Evolutionary conservation across 2,329 filamentous ascomycete genomes (phyloP).

Genomic region (Geoglossum cookeanum): DNA sequence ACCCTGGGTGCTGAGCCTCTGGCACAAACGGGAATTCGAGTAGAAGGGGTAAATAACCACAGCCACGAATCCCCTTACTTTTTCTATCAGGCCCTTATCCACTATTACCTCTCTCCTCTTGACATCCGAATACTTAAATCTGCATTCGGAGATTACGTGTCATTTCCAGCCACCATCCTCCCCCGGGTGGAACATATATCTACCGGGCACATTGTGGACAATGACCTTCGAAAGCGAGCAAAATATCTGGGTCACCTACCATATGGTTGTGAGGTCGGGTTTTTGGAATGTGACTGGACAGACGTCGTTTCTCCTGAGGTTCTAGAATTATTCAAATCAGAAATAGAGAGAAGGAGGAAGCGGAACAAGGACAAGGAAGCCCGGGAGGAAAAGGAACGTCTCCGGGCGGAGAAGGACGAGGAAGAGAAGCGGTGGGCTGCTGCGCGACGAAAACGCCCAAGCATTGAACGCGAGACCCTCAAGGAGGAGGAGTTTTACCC

Average conservation of each 20-base stretch:
- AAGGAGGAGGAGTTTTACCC: constrained; percentile 47
- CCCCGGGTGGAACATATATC: constrained; percentile 80
- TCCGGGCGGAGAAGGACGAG: constrained; percentile 65
- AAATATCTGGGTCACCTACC: constrained; percentile 80
- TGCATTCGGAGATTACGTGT: constrained; percentile 64
- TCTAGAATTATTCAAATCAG: constrained; percentile 54
- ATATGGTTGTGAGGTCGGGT: constrained; percentile 76
- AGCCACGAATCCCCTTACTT: constrained; percentile 42
- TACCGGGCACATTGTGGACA: constrained; percentile 72
- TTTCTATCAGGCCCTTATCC: constrained; percentile 74
- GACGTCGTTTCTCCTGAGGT: constrained; percentile 63
- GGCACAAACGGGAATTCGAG: constrained; percentile 8
- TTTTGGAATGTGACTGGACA: constrained; percentile 88
- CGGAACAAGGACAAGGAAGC: constrained; percentile 65
- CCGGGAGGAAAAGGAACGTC: constrained; percentile 68
- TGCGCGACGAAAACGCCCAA: constrained; percentile 39
- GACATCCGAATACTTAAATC: constrained; percentile 86
- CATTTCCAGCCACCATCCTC: constrained; percentile 69
- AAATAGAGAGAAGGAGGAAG: constrained; percentile 59
- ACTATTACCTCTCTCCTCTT: constrained; percentile 75
- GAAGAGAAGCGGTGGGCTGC: constrained; percentile 49
- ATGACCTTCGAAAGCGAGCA: constrained; percentile 60
- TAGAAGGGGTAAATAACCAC: constrained; percentile 19
- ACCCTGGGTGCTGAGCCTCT: constrained; percentile 7
- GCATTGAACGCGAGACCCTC: constrained; percentile 26